phyloP scores from a whole-genome alignment of 2,329 filamentous ascomycete genomes.

The Neocatenulostroma microsporum region DNA sequence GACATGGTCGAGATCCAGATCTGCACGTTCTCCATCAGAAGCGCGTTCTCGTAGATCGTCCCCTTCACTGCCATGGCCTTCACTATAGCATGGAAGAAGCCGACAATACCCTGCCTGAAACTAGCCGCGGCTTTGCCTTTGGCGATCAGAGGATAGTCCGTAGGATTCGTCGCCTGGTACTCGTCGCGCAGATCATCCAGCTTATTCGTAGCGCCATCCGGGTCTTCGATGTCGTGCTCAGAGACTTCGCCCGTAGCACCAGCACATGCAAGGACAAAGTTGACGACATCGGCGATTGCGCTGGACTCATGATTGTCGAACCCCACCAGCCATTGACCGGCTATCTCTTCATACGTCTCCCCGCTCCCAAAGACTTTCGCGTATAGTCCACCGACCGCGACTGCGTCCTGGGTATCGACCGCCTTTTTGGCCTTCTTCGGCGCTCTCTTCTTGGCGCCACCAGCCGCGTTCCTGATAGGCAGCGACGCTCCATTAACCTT shows the following conservation, averaged over 20 bases:
- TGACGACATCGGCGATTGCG: conserved; percentile 53
- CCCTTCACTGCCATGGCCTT: conserved; percentile 74
- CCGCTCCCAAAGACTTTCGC: conserved; percentile 53
- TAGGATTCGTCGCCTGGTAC: conserved; percentile 64
- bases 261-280: conserved; percentile 58
- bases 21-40: conserved; percentile 79
- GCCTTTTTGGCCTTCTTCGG: conserved; percentile 45
- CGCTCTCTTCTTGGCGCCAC: conserved; percentile 33
- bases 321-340: conserved; percentile 49
- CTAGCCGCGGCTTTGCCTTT: conserved; percentile 66
- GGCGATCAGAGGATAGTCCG: conserved; percentile 86
- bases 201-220: conserved; percentile 73
- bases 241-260: conserved; percentile 75
- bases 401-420: conserved; percentile 45
- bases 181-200: conserved; percentile 80
- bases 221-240: conserved; percentile 76
- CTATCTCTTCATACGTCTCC: conserved; percentile 48
- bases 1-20: conserved; percentile 89
- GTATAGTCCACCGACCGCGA: conserved; percentile 50
- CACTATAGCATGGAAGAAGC: conserved; percentile 72
- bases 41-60: conserved; percentile 65
- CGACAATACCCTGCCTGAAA: conserved; percentile 69
- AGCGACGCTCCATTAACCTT: conserved; percentile 50
- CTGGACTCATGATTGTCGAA: conserved; percentile 50
- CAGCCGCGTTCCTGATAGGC: conserved; percentile 47